Percentiles rank a stretch among this genome's conserved stretches.
Conservation (phyloP, 164 flowering plant species). For the Magnolia sinica region DNA sequence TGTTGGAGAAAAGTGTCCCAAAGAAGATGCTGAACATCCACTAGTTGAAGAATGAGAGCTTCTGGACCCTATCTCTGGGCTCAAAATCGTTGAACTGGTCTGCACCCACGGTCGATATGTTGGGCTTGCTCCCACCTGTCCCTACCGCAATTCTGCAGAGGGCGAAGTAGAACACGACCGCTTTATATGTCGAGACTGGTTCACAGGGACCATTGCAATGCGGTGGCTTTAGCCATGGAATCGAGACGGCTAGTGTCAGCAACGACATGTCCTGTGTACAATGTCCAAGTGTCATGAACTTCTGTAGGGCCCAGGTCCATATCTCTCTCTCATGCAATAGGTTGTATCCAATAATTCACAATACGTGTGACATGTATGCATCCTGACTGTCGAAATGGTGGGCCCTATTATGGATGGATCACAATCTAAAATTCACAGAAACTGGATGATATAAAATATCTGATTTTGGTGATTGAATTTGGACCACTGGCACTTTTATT, state of each 20-base stretch:
- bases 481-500: too few species aligned
- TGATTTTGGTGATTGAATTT: too few species aligned
- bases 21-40: constrained; percentile 34
- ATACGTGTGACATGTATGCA: too few species aligned
- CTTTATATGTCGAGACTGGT: constrained; percentile 11
- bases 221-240: constrained; percentile 20
- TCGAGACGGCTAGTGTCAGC: constrained; percentile 19
- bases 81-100: constrained; percentile 25
- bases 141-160: constrained; percentile 25
- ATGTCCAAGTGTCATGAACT: background rate
- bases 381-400: too few species aligned
- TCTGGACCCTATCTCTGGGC: constrained; percentile 21
- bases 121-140: constrained; percentile 30
- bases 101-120: constrained; percentile 31
- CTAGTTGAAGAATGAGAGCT: constrained; percentile 36
- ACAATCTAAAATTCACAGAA: too few species aligned
- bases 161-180: constrained; percentile 15
- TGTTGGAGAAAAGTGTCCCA: constrained; percentile 29
- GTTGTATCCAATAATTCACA: too few species aligned
- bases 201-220: constrained; percentile 1
- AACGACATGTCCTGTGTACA: constrained; percentile 22
- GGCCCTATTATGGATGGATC: too few species aligned
- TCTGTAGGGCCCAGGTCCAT: too few species aligned
- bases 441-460: too few species aligned
- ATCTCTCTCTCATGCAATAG: too few species aligned